Evolutionary conservation across 2,329 filamentous ascomycete genomes (phyloP), one percentile per base, ranked within the genome.

Genomic region (Rhinocladiella mackenziei): DNA sequence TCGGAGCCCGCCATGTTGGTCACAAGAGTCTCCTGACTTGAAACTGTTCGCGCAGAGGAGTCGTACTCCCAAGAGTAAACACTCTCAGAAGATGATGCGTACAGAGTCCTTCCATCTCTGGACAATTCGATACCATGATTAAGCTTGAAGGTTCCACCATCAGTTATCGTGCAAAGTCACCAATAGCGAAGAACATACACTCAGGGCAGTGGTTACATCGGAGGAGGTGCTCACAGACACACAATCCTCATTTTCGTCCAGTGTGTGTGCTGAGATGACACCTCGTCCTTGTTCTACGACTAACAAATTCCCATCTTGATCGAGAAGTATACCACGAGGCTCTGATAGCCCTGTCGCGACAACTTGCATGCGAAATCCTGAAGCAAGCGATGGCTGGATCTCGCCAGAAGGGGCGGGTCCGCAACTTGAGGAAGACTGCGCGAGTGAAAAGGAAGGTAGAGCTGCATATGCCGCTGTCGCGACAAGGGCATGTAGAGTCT

Each of bases 21-120:
- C 34, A 89, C 68, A 3, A 88, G 48, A 2, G 73, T 77, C 44
- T 62, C 64, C 37, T 70, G 65, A 31, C 78, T 70, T 3, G 73
- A 72, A 30, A 64, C 67, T 15, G 58, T 59, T 35, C 66, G 68
- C 6, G 69, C 63, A 2, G 62, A 58, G n/a, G 76, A 64, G 58
- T 84, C 72, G 60, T 89, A 89, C 19, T 69, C 60, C 78, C 81
- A 88, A 2, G 76, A 67, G 58, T 72, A 82, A 23, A 84, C 80
- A n/a, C 70, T 67, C 35, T 75, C 69, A 4, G 71, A 59, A 2
- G 73, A 75, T 0, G 83, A 86, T 11, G 69, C 73, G 53, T 74
- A 76, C 7, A 77, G 65, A 2, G 68, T 74, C 9, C 54, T 65
- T 11, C 73, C 72, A 61, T 76, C 67, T n/a, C 57, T 43, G 9